Conservation (phyloP, 495 filamentous ascomycete genomes). For the Neurospora sp. region DNA sequence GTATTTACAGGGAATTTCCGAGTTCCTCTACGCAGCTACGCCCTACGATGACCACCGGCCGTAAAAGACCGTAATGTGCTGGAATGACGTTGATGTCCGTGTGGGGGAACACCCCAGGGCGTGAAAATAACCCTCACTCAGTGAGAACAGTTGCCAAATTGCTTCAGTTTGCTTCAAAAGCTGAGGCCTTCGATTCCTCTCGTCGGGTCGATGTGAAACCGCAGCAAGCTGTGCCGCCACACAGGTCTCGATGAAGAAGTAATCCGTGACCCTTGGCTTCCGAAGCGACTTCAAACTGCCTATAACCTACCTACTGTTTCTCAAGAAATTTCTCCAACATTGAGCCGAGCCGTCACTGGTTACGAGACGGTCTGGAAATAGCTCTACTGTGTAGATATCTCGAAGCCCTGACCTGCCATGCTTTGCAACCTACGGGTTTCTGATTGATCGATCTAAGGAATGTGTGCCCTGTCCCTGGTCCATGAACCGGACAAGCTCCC, state of each 20-base stretch:
- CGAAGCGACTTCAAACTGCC: background rate
- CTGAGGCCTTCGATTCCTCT: background rate
- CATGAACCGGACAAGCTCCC: background rate
- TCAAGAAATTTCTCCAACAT: background rate
- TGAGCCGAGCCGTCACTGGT: background rate
- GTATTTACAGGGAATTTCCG: background rate
- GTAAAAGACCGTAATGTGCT: background rate
- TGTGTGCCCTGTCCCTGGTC: background rate
- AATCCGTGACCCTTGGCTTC: background rate
- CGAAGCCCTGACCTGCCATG: background rate
- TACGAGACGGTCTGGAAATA: too few relatives aligned
- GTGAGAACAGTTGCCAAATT: background rate
- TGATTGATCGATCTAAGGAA: background rate
- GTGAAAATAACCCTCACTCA: background rate
- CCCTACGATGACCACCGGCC: background rate
- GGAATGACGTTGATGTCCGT: background rate
- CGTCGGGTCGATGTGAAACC: background rate
- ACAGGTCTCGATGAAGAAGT: background rate
- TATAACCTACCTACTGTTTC: background rate
- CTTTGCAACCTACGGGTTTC: background rate
- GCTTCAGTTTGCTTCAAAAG: background rate
- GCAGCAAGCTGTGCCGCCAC: background rate
- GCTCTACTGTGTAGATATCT: background rate
- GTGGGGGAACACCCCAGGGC: background rate
- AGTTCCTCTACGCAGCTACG: background rate